These are phyloP conservation scores for Strobilomyces confusus DNA, from an alignment of 768 basidiomycete genomes.

Conservation along the genomic window DNA sequence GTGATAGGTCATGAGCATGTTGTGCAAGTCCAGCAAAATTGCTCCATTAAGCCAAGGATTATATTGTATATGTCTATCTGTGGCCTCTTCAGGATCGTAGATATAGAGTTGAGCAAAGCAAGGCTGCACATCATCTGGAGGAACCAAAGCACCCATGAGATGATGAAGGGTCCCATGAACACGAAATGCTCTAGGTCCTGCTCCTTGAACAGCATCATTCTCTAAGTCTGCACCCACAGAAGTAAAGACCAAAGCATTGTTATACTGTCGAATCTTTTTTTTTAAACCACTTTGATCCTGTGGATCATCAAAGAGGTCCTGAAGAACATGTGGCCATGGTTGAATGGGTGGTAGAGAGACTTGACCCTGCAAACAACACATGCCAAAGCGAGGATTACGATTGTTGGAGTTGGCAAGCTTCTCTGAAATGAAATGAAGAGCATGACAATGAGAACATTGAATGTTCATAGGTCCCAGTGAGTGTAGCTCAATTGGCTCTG, in stretches of 20 bases:
- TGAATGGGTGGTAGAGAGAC: constrained; percentile 20
- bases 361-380: constrained; percentile 28
- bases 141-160: constrained; percentile 29
- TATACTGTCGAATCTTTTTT: constrained; percentile 38
- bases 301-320: constrained; percentile 14
- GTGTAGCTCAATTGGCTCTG: constrained; percentile 5
- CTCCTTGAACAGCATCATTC: constrained; percentile 7
- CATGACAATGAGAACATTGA: constrained; percentile 14
- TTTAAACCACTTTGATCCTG: constrained; percentile 20
- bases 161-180: constrained; percentile 38
- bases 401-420: not conserved
- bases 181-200: constrained; percentile 11
- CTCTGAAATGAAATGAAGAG: constrained; percentile 15
- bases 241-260: constrained; percentile 18
- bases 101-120: constrained; percentile 41
- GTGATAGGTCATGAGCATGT: constrained; percentile 16
- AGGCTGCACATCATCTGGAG: constrained; percentile 18
- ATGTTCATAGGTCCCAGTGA: constrained; percentile 5
- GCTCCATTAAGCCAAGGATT: constrained; percentile 22
- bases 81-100: constrained; percentile 36
- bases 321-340: constrained; percentile 13
- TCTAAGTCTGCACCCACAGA: constrained; percentile 1
- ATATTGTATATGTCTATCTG: constrained; percentile 17
- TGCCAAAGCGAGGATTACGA: constrained; percentile 17
- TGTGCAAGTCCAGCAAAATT: constrained; percentile 25